Evolutionary conservation across 805 yeast species (phyloP).

Genomic region (Schwanniomyces polymorphus): DNA sequence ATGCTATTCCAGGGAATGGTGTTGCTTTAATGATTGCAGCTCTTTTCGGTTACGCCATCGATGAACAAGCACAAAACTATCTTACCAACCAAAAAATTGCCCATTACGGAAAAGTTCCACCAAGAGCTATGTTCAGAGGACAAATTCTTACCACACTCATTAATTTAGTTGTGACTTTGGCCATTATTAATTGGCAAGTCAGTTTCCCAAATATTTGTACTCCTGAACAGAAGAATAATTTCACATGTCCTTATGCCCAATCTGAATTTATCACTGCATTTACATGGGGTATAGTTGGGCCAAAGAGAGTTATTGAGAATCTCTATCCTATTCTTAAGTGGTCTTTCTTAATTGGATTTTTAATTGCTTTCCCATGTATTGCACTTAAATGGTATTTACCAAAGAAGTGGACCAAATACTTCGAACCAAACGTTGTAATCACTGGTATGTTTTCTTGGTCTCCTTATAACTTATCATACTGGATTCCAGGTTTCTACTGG

Average conservation of each 20-base stretch:
- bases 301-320: constrained; percentile 35
- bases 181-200: constrained; percentile 45
- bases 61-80: constrained; percentile 30
- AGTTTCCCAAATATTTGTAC: constrained; percentile 32
- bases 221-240: constrained; percentile 15
- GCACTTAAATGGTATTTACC: constrained; percentile 36
- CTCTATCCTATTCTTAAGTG: constrained; percentile 45
- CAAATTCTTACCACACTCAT: constrained; percentile 39
- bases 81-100: constrained; percentile 30
- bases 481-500: constrained; percentile 59
- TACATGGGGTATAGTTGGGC: constrained; percentile 44
- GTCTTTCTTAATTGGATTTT: constrained; percentile 53
- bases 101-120: constrained; percentile 42
- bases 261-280: constrained; percentile 45
- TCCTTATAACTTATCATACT: constrained; percentile 59
- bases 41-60: constrained; percentile 27
- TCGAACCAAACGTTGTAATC: constrained; percentile 30
- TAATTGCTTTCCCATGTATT: constrained; percentile 24
- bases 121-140: constrained; percentile 37
- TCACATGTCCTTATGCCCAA: constrained; percentile 43
- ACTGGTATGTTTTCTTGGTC: constrained; percentile 52
- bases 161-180: constrained; percentile 40
- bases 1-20: constrained; percentile 25
- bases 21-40: constrained; percentile 20
- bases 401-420: constrained; percentile 41